Conservation (phyloP, 2,329 filamentous ascomycete genomes). For the Botrytis galanthina region DNA sequence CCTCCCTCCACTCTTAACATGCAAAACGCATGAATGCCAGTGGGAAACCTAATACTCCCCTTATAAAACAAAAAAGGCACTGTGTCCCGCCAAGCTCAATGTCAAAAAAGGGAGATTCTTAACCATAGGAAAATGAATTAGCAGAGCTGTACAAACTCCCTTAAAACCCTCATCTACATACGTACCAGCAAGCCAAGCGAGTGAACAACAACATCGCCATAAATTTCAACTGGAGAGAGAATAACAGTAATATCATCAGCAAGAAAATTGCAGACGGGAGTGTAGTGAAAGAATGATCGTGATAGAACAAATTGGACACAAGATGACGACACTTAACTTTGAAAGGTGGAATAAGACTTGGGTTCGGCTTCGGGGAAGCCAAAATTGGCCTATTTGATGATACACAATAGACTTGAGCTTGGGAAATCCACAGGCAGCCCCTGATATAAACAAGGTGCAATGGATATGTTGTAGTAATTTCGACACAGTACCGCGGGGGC, state of each 20-base stretch:
- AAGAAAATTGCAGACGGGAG: background rate
- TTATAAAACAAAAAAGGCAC: fast-evolving
- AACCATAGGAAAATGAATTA: background rate
- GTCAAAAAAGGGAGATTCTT: background rate
- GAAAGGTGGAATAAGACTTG: too few relatives aligned
- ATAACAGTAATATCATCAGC: background rate
- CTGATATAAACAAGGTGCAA: background rate
- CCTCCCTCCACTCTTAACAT: background rate
- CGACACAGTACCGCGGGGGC: too few relatives aligned
- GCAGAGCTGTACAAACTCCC: background rate
- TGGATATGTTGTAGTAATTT: too few relatives aligned
- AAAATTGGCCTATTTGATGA: background rate
- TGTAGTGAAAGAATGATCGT: background rate
- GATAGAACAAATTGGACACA: too few relatives aligned
- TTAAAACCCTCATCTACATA: background rate
- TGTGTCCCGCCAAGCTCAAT: background rate
- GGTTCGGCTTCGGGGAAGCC: too few relatives aligned
- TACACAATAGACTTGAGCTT: background rate
- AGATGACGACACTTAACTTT: background rate
- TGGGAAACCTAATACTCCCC: background rate
- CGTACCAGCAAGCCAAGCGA: background rate
- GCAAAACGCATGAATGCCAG: background rate
- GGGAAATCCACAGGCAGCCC: background rate
- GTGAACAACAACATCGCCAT: background rate
- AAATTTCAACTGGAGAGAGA: background rate